phyloP scores from a whole-genome alignment of 495 filamentous ascomycete species.

The Cetradonia linearis region DNA sequence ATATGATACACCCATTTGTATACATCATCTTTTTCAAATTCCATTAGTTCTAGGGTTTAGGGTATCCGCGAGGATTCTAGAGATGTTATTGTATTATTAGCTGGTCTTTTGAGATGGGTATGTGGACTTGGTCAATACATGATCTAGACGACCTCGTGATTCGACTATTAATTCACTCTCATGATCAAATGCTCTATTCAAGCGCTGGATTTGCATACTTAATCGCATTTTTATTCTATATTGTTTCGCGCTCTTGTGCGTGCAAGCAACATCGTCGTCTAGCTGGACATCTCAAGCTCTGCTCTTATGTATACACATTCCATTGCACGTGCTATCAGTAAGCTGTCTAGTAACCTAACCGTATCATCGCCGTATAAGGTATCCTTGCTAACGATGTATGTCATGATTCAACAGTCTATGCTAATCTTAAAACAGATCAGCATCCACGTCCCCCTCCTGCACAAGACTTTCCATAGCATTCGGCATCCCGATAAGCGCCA shows the following conservation, averaged over 20 bases:
- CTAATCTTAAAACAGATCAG: background rate
- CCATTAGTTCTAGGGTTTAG: background rate
- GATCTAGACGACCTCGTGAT: background rate
- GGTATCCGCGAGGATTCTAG: background rate
- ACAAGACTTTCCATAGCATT: constrained; percentile 52
- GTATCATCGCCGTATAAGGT: background rate
- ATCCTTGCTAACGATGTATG: background rate
- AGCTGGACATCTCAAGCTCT: no score
- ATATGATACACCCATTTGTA: constrained; percentile 21
- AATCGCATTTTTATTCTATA: background rate
- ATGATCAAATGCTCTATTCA: background rate
- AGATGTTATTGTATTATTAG: background rate
- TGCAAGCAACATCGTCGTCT: no score
- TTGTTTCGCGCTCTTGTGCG: background rate
- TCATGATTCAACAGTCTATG: background rate
- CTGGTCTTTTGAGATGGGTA: background rate
- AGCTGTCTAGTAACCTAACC: background rate
- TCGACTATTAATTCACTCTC: background rate
- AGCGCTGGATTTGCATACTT: background rate
- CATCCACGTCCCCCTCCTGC: constrained; percentile 36
- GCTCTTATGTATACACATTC: background rate
- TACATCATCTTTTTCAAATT: background rate
- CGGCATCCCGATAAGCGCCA: constrained; percentile 68
- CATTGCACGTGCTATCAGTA: background rate
- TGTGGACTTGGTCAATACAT: background rate